Percentiles rank a stretch among this genome's conserved stretches.
These are phyloP conservation scores for Emericellopsis cladophorae DNA, from an alignment of 2,329 filamentous ascomycete genomes.

Conservation along the genomic window DNA sequence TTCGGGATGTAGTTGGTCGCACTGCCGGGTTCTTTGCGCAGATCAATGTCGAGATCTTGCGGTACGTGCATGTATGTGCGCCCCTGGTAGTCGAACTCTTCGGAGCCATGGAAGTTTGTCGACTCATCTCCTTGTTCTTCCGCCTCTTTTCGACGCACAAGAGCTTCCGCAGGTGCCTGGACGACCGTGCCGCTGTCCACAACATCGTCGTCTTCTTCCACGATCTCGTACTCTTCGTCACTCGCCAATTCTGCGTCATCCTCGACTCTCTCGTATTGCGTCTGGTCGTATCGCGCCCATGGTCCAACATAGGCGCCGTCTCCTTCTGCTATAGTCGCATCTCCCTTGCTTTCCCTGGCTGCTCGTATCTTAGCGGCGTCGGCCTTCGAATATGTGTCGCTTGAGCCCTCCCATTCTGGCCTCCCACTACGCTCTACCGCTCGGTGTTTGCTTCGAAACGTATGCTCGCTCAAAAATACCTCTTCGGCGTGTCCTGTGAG, in stretches of 20 bases:
- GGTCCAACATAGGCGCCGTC: slow-evolving; percentile 84
- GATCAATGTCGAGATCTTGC: slow-evolving; percentile 75
- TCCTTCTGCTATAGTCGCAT: slow-evolving; percentile 73
- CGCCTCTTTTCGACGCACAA: slow-evolving; percentile 43
- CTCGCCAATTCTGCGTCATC: slow-evolving; percentile 66
- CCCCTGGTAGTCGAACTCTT: slow-evolving; percentile 85
- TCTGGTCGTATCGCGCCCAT: slow-evolving; percentile 73
- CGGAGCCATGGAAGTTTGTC: slow-evolving; percentile 72
- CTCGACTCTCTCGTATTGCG: slow-evolving; percentile 61
- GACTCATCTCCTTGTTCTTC: slow-evolving; percentile 60
- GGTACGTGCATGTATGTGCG: slow-evolving; percentile 97
- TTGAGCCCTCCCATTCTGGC: slow-evolving; percentile 41
- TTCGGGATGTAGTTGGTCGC: slow-evolving; percentile 88
- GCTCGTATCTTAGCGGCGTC: slow-evolving; percentile 53
- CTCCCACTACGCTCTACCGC: slow-evolving; percentile 60
- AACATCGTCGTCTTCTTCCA: slow-evolving; percentile 61
- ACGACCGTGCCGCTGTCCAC: slow-evolving; percentile 52
- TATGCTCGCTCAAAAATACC: slow-evolving; percentile 78
- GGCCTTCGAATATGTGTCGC: slow-evolving; percentile 51
- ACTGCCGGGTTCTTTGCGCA: slow-evolving; percentile 69
- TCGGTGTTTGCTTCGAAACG: slow-evolving; percentile 78
- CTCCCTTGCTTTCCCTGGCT: slow-evolving; percentile 76
- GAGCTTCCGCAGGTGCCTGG: slow-evolving; percentile 38
- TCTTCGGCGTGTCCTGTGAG: slow-evolving; percentile 82
- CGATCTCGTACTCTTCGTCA: slow-evolving; percentile 67